phyloP scores from a whole-genome alignment of 106 monocot species.

The Phalaenopsis aphrodite region DNA sequence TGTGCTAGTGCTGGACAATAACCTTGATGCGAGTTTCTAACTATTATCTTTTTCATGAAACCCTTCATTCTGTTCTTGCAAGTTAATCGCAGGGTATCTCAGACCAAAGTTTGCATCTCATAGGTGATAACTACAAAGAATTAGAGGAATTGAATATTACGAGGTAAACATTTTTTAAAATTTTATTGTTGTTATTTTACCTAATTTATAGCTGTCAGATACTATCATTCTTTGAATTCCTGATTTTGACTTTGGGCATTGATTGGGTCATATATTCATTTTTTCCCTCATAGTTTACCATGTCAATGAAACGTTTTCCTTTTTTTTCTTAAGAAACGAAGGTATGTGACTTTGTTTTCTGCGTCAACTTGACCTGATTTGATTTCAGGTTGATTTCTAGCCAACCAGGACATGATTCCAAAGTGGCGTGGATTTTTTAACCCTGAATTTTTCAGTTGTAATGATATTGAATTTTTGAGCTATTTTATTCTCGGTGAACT shows the following conservation, averaged over 20 bases:
- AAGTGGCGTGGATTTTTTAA: not conserved
- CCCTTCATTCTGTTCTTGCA: not conserved
- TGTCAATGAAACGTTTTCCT: too few species aligned
- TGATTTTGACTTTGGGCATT: not conserved
- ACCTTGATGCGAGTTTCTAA: not conserved
- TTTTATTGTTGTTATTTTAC: not conserved
- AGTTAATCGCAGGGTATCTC: constrained; percentile 60
- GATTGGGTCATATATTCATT: too few species aligned
- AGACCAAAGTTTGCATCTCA: constrained; percentile 55
- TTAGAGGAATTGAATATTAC: constrained; percentile 78
- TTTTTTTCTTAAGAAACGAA: not conserved
- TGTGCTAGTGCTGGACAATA: not conserved
- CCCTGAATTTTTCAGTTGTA: not conserved
- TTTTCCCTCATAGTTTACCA: too few species aligned
- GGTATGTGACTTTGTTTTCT: not conserved
- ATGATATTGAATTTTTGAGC: not conserved
- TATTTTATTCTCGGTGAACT: too few species aligned
- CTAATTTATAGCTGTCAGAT: not conserved
- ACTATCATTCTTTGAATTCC: not conserved
- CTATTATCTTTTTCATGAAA: not conserved
- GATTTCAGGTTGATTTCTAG: not conserved
- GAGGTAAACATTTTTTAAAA: constrained; percentile 37
- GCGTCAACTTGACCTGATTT: not conserved
- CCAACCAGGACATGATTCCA: not conserved
- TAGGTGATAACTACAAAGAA: constrained; percentile 58